Conservation (phyloP, 2,329 filamentous ascomycete genomes). For the Aspergillus oerlinghausenensis region DNA sequence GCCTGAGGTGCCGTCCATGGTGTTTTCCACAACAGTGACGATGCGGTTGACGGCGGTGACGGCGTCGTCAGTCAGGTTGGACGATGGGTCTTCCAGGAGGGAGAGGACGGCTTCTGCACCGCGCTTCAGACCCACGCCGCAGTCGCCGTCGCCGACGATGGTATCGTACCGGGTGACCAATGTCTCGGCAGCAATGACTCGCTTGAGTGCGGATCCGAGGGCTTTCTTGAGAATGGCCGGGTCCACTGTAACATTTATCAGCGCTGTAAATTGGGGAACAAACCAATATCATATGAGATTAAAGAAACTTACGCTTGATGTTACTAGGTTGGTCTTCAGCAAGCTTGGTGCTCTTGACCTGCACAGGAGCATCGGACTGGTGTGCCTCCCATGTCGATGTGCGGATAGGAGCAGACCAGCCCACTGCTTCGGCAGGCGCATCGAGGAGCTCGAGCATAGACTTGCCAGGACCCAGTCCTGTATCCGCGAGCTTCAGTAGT, state of each 20-base stretch:
- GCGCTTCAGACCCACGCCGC: slow-evolving; percentile 77
- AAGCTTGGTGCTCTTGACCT: slow-evolving; percentile 38
- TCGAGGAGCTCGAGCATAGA: slow-evolving; percentile 64
- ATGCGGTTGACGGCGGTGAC: slow-evolving; percentile 58
- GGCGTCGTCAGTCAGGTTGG: slow-evolving; percentile 51
- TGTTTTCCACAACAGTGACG: slow-evolving; percentile 60
- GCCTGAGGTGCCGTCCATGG: slow-evolving; percentile 72
- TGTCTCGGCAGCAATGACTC: slow-evolving; percentile 59
- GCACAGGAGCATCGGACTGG: slow-evolving; percentile 38
- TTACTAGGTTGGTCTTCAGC: slow-evolving; percentile 50
- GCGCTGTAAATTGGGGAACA: slow-evolving; percentile 1
- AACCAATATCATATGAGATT: neutral
- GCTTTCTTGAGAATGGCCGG: slow-evolving; percentile 47
- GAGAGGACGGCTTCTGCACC: slow-evolving; percentile 65
- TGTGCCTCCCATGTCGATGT: slow-evolving; percentile 55
- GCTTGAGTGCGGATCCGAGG: slow-evolving; percentile 52
- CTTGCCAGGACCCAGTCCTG: slow-evolving; percentile 49
- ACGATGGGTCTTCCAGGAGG: slow-evolving; percentile 36
- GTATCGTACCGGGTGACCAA: slow-evolving; percentile 68
- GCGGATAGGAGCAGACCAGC: slow-evolving; percentile 60
- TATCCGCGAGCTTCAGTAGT: slow-evolving; percentile 58
- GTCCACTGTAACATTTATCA: slow-evolving; percentile 41
- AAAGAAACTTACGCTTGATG: slow-evolving; percentile 42
- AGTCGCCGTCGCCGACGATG: slow-evolving; percentile 85
- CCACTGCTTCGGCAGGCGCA: slow-evolving; percentile 61